Percentiles rank a stretch among this genome's conserved stretches.
These are phyloP conservation scores for Lepidopterella palustris DNA, from an alignment of 495 filamentous ascomycete species.

Conservation along the genomic window DNA sequence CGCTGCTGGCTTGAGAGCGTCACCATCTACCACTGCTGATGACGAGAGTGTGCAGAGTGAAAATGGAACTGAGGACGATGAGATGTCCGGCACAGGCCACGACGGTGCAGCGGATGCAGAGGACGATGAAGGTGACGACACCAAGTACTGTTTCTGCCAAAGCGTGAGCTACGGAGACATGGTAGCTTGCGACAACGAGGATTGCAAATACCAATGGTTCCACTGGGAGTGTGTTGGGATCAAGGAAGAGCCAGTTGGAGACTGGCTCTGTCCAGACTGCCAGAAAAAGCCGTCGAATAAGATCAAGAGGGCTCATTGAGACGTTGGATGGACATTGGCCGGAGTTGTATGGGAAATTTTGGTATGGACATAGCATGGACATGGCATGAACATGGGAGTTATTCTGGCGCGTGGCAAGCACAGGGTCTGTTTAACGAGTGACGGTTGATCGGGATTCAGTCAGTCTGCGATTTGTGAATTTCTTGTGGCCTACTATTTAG, in stretches of 20 bases:
- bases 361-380: no score
- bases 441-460: not conserved
- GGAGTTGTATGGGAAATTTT: not conserved
- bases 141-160: conserved; percentile 88
- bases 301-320: conserved; percentile 31
- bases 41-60: conserved; percentile 30
- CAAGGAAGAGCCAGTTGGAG: conserved; percentile 79
- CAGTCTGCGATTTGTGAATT: not conserved
- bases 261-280: conserved; percentile 89
- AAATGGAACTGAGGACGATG: conserved; percentile 27
- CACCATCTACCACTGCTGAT: conserved; percentile 33
- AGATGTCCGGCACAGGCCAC: conserved; percentile 18
- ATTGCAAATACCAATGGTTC: conserved; percentile 95
- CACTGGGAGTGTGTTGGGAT: conserved; percentile 94
- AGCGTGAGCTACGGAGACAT: conserved; percentile 93
- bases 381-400: not conserved
- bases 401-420: not conserved
- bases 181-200: conserved; percentile 94
- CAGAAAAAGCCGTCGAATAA: conserved; percentile 40
- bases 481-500: not conserved
- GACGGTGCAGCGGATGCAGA: conserved; percentile 53
- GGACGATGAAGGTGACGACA: conserved; percentile 80
- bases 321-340: not conserved
- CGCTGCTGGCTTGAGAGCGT: conserved; percentile 18
- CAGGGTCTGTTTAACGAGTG: not conserved